A percentile compares a stretch with the other conserved stretches of the same genome.
These are phyloP conservation scores for Ceratobasidium sp. DNA, from an alignment of 1,284 basidiomycete species.

Conservation along the genomic window DNA sequence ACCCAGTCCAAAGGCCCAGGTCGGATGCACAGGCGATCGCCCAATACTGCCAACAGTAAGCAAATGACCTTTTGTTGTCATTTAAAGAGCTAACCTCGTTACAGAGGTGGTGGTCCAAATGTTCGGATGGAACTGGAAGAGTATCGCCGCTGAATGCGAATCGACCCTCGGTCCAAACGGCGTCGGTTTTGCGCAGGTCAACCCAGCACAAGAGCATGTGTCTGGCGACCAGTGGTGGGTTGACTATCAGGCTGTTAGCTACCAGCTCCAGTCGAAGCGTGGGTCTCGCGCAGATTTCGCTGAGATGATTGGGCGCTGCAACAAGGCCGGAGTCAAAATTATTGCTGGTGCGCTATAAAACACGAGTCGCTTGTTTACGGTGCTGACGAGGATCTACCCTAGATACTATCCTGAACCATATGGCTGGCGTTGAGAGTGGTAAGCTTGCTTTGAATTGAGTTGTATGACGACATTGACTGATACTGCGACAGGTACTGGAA, in stretches of 20 bases:
- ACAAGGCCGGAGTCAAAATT: slow-evolving; percentile 43
- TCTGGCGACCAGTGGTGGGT: slow-evolving; percentile 69
- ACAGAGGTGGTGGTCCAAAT: slow-evolving; percentile 40
- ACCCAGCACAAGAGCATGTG: slow-evolving; percentile 42
- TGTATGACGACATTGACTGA: background rate
- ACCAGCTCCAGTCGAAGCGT: slow-evolving; percentile 44
- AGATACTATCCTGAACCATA: slow-evolving; percentile 74
- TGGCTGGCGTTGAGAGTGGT: slow-evolving; percentile 55
- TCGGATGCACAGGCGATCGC: slow-evolving; percentile 17
- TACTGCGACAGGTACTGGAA: slow-evolving; percentile 18
- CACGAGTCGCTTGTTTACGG: background rate
- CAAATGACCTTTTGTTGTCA: background rate
- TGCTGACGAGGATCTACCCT: background rate
- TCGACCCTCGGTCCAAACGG: slow-evolving; percentile 39
- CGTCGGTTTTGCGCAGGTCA: slow-evolving; percentile 40
- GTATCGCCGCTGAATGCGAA: slow-evolving; percentile 41
- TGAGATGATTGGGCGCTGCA: slow-evolving; percentile 44
- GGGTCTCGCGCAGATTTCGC: slow-evolving; percentile 43
- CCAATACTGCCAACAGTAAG: slow-evolving; percentile 29
- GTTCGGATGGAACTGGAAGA: slow-evolving; percentile 42
- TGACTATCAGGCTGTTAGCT: slow-evolving; percentile 66
- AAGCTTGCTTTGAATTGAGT: background rate
- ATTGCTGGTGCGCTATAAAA: slow-evolving; percentile 36
- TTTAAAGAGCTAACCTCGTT: background rate
- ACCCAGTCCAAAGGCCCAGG: background rate